phyloP scores from a whole-genome alignment of 192 early-diverging fungal species.

The Chytriomyces sp. region DNA sequence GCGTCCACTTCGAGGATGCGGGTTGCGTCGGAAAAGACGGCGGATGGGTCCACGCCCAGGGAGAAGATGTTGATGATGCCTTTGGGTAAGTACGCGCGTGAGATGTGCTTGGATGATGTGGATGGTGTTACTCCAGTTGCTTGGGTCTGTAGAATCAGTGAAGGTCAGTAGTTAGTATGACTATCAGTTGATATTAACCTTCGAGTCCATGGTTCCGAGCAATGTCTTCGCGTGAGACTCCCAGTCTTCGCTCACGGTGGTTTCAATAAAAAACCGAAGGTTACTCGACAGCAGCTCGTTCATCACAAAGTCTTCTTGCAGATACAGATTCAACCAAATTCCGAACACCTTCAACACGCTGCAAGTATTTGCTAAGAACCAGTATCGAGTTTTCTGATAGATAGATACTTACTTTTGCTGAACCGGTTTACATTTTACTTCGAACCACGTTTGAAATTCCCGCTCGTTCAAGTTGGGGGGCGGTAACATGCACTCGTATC shows the following conservation, averaged over 20 bases:
- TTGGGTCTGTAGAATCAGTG: not conserved
- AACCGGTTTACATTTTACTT: slow-evolving; percentile 53
- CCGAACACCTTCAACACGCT: slow-evolving; percentile 49
- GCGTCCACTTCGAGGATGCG: slow-evolving; percentile 57
- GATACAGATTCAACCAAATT: slow-evolving; percentile 52
- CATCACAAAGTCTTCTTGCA: slow-evolving; percentile 58
- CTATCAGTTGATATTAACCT: not conserved
- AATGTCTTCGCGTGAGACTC: slow-evolving; percentile 32
- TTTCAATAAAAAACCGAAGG: slow-evolving; percentile 56
- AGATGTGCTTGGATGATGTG: too few species aligned
- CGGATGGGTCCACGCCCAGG: slow-evolving; percentile 36
- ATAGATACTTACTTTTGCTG: slow-evolving; percentile 41
- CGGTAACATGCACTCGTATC: slow-evolving; percentile 51
- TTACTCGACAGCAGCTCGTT: slow-evolving; percentile 49
- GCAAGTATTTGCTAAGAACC: not conserved
- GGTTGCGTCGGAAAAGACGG: slow-evolving; percentile 33
- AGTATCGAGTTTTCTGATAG: not conserved
- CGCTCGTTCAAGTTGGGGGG: slow-evolving; percentile 49
- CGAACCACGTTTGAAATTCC: slow-evolving; percentile 48
- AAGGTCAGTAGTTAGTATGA: too few species aligned
- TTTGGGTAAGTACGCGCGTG: slow-evolving; percentile 1
- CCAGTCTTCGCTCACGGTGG: slow-evolving; percentile 46
- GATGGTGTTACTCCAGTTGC: too few species aligned
- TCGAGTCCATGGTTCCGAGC: slow-evolving; percentile 40
- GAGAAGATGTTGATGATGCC: slow-evolving; percentile 15